Evolutionary conservation across 805 yeast genomes (phyloP).

Genomic region (Zygosaccharomyces rouxii): DNA sequence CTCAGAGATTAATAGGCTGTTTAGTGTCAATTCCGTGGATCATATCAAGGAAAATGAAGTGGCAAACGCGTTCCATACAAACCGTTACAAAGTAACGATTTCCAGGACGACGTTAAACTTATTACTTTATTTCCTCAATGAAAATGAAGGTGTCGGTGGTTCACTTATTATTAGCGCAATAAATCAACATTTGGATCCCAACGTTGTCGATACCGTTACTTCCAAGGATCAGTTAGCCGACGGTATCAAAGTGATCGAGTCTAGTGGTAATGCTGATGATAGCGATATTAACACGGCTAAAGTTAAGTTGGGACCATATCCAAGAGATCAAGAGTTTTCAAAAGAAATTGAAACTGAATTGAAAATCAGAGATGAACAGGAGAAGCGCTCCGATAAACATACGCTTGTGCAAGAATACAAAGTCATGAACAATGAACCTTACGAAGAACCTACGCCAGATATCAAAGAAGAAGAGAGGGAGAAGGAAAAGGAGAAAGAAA

Average conservation of each 20-base stretch:
- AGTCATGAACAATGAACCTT: conserved; percentile 46
- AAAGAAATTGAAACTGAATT: conserved; percentile 83
- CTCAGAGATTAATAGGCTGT: conserved; percentile 64
- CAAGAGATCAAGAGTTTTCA: conserved; percentile 78
- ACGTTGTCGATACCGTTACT: conserved; percentile 37
- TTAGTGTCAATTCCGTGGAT: conserved; percentile 70
- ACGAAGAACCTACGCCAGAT: conserved; percentile 9
- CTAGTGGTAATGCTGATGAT: conserved; percentile 31
- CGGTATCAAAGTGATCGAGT: conserved; percentile 33
- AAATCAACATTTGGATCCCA: conserved; percentile 69
- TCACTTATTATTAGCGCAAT: conserved; percentile 78
- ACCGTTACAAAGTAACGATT: conserved; percentile 69
- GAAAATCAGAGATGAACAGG: conserved; percentile 69
- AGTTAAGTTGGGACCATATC: conserved; percentile 77
- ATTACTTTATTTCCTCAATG: conserved; percentile 80
- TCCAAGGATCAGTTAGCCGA: conserved; percentile 32
- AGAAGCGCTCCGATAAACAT: conserved; percentile 38
- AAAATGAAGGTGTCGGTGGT: conserved; percentile 90
- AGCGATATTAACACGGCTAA: conserved; percentile 37
- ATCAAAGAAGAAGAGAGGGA: conserved; percentile 10
- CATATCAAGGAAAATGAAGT: conserved; percentile 79
- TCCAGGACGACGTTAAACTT: conserved; percentile 83
- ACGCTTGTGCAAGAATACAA: conserved; percentile 64
- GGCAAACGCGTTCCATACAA: conserved; percentile 67
- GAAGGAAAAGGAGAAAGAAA: conserved; percentile 7